Evolutionary conservation across 805 yeast genomes (phyloP).

Genomic region (Candida khao-thaluensis): DNA sequence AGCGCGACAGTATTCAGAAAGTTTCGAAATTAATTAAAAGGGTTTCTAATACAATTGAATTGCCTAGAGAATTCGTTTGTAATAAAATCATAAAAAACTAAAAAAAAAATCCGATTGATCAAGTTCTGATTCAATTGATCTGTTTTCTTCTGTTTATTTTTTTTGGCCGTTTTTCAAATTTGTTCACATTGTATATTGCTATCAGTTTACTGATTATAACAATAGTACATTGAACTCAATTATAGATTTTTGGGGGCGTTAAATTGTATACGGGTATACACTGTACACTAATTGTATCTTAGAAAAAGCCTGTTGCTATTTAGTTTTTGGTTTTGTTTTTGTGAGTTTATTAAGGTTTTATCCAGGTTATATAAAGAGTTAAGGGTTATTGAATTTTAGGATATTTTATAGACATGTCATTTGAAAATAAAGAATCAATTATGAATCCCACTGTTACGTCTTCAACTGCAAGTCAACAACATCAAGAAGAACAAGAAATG

Average conservation of each 20-base stretch:
- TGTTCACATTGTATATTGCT: too few relatives aligned
- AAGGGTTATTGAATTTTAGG: not conserved
- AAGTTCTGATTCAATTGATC: not conserved
- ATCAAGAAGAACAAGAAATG: conserved; percentile 44
- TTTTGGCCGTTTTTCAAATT: too few relatives aligned
- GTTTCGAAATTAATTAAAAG: conserved; percentile 3
- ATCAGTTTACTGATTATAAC: too few relatives aligned
- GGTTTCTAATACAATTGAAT: not conserved
- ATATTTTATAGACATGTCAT: not conserved
- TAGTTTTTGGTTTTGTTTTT: not conserved
- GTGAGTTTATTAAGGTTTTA: too few relatives aligned
- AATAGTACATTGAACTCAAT: too few relatives aligned
- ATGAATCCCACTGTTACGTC: conserved; percentile 12
- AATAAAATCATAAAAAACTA: not conserved
- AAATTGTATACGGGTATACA: conserved; percentile 10
- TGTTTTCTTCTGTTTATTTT: conserved; percentile 1
- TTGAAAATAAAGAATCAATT: conserved; percentile 4
- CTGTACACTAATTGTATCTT: conserved; percentile 4
- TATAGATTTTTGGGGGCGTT: conserved; percentile 5
- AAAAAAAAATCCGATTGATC: conserved; percentile 3
- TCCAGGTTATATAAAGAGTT: too few relatives aligned
- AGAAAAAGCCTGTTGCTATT: not conserved
- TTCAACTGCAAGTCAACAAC: conserved; percentile 39
- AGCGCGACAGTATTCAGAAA: conserved; percentile 1
- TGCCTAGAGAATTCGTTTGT: not conserved